Base-by-base conservation (phyloP, 2,329 filamentous ascomycete species). In the Fusarium palustre region DNA sequence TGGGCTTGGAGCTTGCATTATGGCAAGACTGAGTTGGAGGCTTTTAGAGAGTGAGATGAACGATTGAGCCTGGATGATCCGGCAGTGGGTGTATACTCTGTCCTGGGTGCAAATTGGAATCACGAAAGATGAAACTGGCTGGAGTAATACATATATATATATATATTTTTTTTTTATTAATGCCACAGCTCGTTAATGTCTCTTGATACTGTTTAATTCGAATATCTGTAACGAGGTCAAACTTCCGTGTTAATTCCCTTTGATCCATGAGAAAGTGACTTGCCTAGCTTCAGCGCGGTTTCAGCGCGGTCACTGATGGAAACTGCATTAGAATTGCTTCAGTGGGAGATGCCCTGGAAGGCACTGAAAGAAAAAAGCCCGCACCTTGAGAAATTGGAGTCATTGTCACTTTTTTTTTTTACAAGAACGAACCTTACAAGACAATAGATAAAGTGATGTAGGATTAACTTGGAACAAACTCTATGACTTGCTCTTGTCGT, bases 1-100 rank as follows among this genome's bases (percentile, higher is more conserved):
- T 90, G 87, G 88, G 81, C 77, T 0, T 85, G 84, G 82, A 80
- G 76, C 16, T 65, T 90, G 68, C 66, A 77, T 49, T 81, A 72
- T 20, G 85, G 86, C 0, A 82, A 74, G 66, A 80, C 81, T 65
- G 76, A 73, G 46, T 63, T 85, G 12, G 81, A 82, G 53, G 28
- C 54, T 2, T 81, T 81, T 18, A 68, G 74, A 15, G 72, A 70
- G 15, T 68, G 9, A 39, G 22, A 6, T 16, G 12, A 33, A 33
- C 12, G 13, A 16, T 2, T 2, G 2, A 9, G 36, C 12, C 8
- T 39, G 36, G 11, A 22, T 22, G n/a, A 13, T 20, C 0, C 13
- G 12, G 36, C 1, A 12, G 36, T 20, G 36, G 7, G 18, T 38
- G 6, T 38, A 38, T 38, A 7, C 11, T 38, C 11, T 38, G 6